These are phyloP conservation scores for Monosporascus sp. DNA, from an alignment of 2,329 filamentous ascomycete genomes.

Conservation along the genomic window DNA sequence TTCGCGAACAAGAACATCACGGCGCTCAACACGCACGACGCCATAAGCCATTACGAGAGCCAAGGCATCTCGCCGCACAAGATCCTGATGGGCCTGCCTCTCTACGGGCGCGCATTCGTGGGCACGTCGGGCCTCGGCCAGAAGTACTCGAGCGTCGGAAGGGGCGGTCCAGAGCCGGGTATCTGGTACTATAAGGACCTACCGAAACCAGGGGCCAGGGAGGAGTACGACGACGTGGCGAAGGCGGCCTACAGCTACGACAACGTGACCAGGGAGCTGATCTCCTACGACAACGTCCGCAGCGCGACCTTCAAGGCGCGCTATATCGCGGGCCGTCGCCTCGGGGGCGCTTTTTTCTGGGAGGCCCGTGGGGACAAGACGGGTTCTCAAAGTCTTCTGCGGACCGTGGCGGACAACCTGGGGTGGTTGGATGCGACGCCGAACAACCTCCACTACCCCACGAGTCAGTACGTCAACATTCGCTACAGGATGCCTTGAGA, in stretches of 20 bases:
- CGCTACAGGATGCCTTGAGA: constrained; percentile 26
- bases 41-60: constrained; percentile 57
- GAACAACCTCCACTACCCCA: constrained; percentile 53
- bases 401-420: constrained; percentile 42
- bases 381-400: constrained; percentile 55
- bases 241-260: constrained; percentile 70
- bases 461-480: constrained; percentile 55
- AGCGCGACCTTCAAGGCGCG: constrained; percentile 56
- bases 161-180: constrained; percentile 54
- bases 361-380: constrained; percentile 64
- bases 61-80: constrained; percentile 57
- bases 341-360: constrained; percentile 83
- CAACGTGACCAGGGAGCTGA: constrained; percentile 48
- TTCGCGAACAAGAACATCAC: constrained; percentile 55
- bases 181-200: constrained; percentile 62
- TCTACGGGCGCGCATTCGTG: constrained; percentile 72
- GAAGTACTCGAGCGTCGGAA: constrained; percentile 57
- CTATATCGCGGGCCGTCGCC: constrained; percentile 54
- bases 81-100: constrained; percentile 69
- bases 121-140: constrained; percentile 63
- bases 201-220: constrained; percentile 53
- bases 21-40: constrained; percentile 63
- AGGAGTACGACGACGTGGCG: constrained; percentile 50
- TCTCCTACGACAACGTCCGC: constrained; percentile 63
- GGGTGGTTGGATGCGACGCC: constrained; percentile 41